Evolutionary conservation across 805 yeast genomes (phyloP), one percentile per base, ranked within the genome.

Genomic region (Cyberlindnera meyerae): DNA sequence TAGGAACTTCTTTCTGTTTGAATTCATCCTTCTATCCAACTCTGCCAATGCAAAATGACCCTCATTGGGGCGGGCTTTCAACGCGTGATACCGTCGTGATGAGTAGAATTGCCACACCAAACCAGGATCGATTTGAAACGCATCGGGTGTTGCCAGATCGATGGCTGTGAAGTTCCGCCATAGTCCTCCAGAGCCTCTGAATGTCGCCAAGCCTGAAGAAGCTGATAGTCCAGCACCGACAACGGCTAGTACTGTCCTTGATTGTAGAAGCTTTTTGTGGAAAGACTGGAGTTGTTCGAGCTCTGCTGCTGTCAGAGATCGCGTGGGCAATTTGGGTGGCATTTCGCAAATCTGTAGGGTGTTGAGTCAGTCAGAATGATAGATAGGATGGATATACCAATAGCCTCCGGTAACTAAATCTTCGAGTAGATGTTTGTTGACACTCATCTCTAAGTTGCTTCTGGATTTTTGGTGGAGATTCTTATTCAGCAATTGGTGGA

Each of bases 141-240:
- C 96, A 53, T 87, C 96, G 1, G 95, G 95, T 0, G 96, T 87
- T 7, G 95, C 95, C 29, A 88, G 65, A 52, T 87, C 96, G 30
- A 84, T 79, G 48, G 88, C 77, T 35, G 81, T 81, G 61, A 75
- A 82, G 43, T 76, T 76, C 42, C 75, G 69, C 95, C 96, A 87
- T 20, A 80, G 62, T 0, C 93, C 90, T 34, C 79, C 78, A 1
- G 79, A 59, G 8, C 86, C 86, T 34, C 87, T 63, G 52, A 79
- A 82, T 0, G 90, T 80, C 4, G 84, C 76, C 12, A 87, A 62
- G 0, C 95, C 95, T 1, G 90, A 80, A 1, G 82, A 65, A 0
- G 77, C 88, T 4, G 89, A 79, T 11, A 87, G 67, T 0, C 96
- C 96, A 3, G 95, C 89, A 1, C 96, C 96, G 3, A 82, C 83